phyloP scores from a whole-genome alignment of 192 early-diverging fungal species.

The Coemansia sp. region DNA sequence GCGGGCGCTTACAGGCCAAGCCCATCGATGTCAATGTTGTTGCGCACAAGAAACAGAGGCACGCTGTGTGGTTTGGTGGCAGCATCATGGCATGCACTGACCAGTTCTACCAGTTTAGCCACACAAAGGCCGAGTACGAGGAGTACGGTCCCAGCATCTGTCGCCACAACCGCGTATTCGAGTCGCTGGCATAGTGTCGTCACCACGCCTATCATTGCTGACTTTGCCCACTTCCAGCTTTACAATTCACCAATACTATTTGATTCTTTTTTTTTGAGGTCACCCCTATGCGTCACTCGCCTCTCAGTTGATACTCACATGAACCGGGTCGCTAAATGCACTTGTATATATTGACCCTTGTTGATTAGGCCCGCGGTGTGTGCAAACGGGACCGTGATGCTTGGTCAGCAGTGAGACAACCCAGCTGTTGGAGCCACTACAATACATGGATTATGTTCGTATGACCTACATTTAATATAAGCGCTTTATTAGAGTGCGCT shows the following conservation, averaged over 20 bases:
- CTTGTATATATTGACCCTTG: neutral
- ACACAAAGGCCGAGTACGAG: constrained; percentile 97
- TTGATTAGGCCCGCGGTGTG: neutral
- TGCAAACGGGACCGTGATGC: neutral
- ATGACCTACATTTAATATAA: neutral
- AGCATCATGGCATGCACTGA: constrained; percentile 86
- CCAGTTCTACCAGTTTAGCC: constrained; percentile 90
- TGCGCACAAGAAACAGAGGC: constrained; percentile 96
- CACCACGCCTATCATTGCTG: no score
- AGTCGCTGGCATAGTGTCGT: constrained; percentile 47
- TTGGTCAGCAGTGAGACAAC: neutral
- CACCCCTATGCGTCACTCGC: neutral
- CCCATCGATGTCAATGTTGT: constrained; percentile 96
- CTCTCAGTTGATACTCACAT: neutral
- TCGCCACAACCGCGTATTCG: constrained; percentile 90
- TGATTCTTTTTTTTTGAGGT: neutral
- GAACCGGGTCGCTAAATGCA: neutral
- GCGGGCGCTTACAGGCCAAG: constrained; percentile 69
- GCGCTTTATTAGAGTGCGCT: neutral
- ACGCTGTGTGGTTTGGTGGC: constrained; percentile 99
- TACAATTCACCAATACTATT: neutral
- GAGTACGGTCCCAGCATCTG: constrained; percentile 95
- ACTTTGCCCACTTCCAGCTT: neutral
- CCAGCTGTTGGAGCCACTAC: neutral
- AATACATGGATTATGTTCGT: constrained; percentile 11